These are phyloP conservation scores for Penicillium sp. DNA, from an alignment of 2,329 filamentous ascomycete genomes.

Conservation along the genomic window DNA sequence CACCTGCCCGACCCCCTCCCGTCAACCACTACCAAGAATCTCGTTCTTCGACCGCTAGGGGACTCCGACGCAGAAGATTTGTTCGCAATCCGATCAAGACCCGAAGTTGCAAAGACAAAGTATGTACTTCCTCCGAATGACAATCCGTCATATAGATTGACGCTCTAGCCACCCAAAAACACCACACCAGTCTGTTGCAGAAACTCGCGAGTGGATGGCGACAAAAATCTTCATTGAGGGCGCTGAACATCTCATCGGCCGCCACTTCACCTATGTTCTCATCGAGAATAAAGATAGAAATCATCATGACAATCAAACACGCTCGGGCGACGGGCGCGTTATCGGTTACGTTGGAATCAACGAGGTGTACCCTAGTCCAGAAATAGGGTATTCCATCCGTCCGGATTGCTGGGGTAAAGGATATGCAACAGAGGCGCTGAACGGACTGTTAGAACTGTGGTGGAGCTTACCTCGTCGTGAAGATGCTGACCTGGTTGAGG, in stretches of 20 bases:
- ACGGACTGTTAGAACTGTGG: constrained; percentile 30
- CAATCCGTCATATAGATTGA: too few relatives aligned
- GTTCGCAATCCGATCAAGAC: constrained; percentile 29
- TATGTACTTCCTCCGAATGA: neutral
- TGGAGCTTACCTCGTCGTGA: constrained; percentile 15
- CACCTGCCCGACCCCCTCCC: too few relatives aligned
- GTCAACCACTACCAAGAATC: neutral
- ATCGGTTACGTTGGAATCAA: constrained; percentile 20
- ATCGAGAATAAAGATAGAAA: neutral
- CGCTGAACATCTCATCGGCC: neutral
- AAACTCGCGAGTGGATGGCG: constrained; percentile 31
- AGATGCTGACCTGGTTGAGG: constrained; percentile 1
- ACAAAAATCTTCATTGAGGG: constrained; percentile 17
- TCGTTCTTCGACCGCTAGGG: constrained; percentile 29
- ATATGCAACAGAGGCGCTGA: constrained; percentile 34
- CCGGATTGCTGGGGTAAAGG: constrained; percentile 33
- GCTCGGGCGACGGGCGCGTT: neutral
- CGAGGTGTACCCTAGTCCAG: constrained; percentile 18
- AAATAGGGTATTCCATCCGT: constrained; percentile 33
- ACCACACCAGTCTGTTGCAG: constrained; percentile 27
- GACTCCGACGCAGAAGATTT: constrained; percentile 28
- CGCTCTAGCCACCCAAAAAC: constrained; percentile 27
- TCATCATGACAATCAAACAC: neutral
- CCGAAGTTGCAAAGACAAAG: constrained; percentile 33
- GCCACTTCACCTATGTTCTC: neutral